phyloP scores from a whole-genome alignment of 805 yeast species.

The Wickerhamiella kazuoi region DNA sequence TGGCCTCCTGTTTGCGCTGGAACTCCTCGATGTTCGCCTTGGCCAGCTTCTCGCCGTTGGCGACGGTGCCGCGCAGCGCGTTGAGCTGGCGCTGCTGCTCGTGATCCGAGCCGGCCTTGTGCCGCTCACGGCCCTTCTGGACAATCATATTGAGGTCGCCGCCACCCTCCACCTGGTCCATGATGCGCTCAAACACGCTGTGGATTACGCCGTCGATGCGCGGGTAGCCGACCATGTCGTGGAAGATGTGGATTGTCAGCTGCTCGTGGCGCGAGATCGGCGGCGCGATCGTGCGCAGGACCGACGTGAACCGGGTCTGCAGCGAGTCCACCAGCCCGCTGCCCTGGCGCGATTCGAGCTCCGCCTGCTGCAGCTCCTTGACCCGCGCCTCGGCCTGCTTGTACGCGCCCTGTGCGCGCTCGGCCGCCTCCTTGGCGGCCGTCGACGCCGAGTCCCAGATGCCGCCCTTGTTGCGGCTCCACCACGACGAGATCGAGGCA shows the following conservation, averaged over 20 bases:
- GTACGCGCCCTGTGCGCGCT: constrained; percentile 18
- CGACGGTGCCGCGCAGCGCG: constrained; percentile 54
- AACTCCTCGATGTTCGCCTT: constrained; percentile 70
- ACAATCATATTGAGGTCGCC: constrained; percentile 38
- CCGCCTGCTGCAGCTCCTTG: constrained; percentile 20
- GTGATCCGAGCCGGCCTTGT: constrained; percentile 21
- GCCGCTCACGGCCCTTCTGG: constrained; percentile 27
- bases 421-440: constrained; percentile 10
- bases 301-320: constrained; percentile 23
- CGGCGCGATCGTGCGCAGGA: constrained; percentile 27
- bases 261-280: constrained; percentile 29
- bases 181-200: constrained; percentile 35
- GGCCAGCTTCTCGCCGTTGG: constrained; percentile 78
- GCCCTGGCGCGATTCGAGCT: constrained; percentile 15
- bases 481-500: constrained; percentile 21
- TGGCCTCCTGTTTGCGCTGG: constrained; percentile 19
- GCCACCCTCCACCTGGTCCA: constrained; percentile 57
- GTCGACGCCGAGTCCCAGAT: constrained; percentile 25
- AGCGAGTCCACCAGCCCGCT: constrained; percentile 14
- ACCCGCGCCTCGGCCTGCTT: constrained; percentile 26
- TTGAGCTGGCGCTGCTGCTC: constrained; percentile 34
- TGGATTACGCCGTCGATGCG: constrained; percentile 32
- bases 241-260: constrained; percentile 26
- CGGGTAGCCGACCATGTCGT: constrained; percentile 29
- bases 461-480: constrained; percentile 23